Conservation (phyloP, 371 early-diverging fungal genomes). For the Mortierella sp. region DNA sequence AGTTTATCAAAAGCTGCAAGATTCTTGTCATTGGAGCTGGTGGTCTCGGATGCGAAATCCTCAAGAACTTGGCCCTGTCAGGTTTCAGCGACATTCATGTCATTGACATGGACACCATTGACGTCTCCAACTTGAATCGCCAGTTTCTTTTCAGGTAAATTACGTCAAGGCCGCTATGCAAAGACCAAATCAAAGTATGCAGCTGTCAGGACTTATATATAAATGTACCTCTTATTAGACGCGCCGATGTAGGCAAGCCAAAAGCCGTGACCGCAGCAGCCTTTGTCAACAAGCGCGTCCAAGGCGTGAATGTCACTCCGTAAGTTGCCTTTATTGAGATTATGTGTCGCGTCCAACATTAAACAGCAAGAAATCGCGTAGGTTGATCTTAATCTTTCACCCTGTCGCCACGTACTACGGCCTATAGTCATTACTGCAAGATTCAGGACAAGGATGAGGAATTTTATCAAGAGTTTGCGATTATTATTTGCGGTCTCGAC, state of each 20-base stretch:
- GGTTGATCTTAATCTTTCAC: too few species aligned
- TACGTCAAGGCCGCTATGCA: too few species aligned
- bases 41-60: conserved; percentile 75
- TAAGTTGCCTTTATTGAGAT: conserved; percentile 58
- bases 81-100: conserved; percentile 77
- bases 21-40: conserved; percentile 71
- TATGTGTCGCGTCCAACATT: background rate
- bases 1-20: conserved; percentile 52
- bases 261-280: conserved; percentile 92
- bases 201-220: background rate
- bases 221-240: conserved; percentile 55
- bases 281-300: conserved; percentile 88
- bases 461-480: conserved; percentile 88
- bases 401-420: too few species aligned
- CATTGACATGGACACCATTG: conserved; percentile 87
- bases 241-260: conserved; percentile 83
- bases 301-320: conserved; percentile 85
- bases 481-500: conserved; percentile 95
- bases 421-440: conserved; percentile 78
- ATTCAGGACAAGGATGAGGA: conserved; percentile 96
- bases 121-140: conserved; percentile 82
- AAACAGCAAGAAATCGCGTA: background rate
- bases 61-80: conserved; percentile 75
- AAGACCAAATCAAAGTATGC: too few species aligned
- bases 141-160: conserved; percentile 78